Evolutionary conservation across 2,329 filamentous ascomycete species (phyloP), one percentile per base, ranked within the genome.

Genomic region (Claviceps sp.): DNA sequence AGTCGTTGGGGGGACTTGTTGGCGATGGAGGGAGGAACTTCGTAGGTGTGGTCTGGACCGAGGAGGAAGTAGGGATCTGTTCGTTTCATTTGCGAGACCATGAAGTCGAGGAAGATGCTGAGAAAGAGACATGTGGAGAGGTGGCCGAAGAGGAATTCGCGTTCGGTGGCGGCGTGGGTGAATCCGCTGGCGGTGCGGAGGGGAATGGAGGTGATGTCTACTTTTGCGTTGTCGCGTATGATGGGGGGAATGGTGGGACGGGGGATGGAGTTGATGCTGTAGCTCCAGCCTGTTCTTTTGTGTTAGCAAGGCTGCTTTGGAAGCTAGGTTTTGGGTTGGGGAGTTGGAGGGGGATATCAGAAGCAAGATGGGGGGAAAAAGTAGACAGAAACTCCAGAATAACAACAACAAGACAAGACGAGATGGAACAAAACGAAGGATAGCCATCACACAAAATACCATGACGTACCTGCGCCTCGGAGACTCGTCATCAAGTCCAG

Each of bases 11-110:
- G 64, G 6, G 75, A 72, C 3, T 77, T 58, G 22, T 61, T 54
- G 9, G 53, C 54, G 62, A 77, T 61, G 65, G 75, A 58, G 62
- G 70, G 50, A 54, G 82, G 66, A 54, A 70, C 55, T 16, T 57
- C 48, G 45, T 58, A 50, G 53, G 65, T 61, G 51, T 71, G 67
- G 4, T 68, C 62, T 2, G 69, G 67, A 1, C 79, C 75, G 24
- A 78, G 62, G 53, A 81, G 61, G 67, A 90, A 95, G 69, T 91
- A 95, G 0, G 85, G 82, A 60, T 97, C 91, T 50, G 79, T 77
- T 2, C 30, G 30, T 58, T 84, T 81, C 70, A 88, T 82, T 55
- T 81, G 56, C 1, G 82, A 75, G 60, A 85, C 86, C 50, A 87
- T 65, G 6, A 81, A 53, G 65, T 96, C 91, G 8, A 95, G 70